These are phyloP conservation scores for Citeromyces hawaiiensis DNA, from an alignment of 1,139 yeast species.

Conservation along the genomic window DNA sequence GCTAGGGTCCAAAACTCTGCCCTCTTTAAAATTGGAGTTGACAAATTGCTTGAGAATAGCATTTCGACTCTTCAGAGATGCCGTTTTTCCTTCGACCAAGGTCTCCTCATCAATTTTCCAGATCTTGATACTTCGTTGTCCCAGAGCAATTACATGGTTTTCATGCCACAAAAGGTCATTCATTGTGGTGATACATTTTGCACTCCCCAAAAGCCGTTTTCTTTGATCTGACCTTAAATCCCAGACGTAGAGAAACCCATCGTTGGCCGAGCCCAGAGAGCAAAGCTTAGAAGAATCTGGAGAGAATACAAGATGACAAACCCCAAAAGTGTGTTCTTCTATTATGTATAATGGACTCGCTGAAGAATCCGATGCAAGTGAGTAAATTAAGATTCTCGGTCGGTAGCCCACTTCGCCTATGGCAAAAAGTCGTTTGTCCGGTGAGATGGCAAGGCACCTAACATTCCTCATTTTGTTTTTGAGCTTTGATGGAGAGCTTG, in stretches of 20 bases:
- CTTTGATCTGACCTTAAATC: constrained; percentile 11
- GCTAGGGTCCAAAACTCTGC: constrained; percentile 13
- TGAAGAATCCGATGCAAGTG: constrained; percentile 37
- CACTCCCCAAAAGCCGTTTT: constrained; percentile 26
- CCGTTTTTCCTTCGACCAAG: constrained; percentile 6
- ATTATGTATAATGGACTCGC: constrained; percentile 35
- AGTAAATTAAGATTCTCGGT: constrained; percentile 48
- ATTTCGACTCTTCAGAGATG: constrained; percentile 40
- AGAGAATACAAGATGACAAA: constrained; percentile 39
- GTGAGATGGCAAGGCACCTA: constrained; percentile 41
- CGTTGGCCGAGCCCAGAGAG: constrained; percentile 50
- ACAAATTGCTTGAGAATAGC: constrained; percentile 36
- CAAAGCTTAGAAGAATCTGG: constrained; percentile 41
- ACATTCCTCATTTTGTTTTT: constrained; percentile 33
- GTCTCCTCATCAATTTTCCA: constrained; percentile 30
- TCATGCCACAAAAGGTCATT: constrained; percentile 44
- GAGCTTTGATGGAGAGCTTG: constrained; percentile 4
- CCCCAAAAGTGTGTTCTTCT: constrained; percentile 52
- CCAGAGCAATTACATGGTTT: constrained; percentile 35
- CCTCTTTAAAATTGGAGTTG: constrained; percentile 26
- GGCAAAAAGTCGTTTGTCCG: constrained; percentile 38
- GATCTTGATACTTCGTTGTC: constrained; percentile 42
- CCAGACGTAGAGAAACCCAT: constrained; percentile 58
- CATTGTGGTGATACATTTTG: constrained; percentile 47
- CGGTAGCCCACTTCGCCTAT: constrained; percentile 58